Evolutionary conservation across 23 red algal species (phyloP), one percentile per base, ranked within the genome.

Genomic region (Cyanidioschyzon merolae): DNA sequence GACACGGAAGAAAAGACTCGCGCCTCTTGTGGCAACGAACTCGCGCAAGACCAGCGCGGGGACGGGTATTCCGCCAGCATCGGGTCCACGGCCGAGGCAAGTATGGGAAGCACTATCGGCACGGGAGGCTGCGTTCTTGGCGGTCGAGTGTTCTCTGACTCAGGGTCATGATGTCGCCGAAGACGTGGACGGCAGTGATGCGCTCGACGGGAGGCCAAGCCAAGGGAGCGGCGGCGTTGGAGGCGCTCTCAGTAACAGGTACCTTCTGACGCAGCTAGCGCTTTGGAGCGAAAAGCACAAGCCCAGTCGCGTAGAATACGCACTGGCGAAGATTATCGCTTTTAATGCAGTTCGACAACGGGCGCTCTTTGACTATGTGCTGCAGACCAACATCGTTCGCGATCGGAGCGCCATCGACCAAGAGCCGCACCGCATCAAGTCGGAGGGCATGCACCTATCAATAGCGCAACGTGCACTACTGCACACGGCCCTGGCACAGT

Each of bases 311-410:
- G 63, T 27, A 7, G 63, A 71, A 12, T 71, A 71, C 29, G 63
- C 63, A 27, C 32, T 71, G 29, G 63, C 63, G n/a, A 71, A 32
- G 29, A 71, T 35, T 27, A 71, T 35, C n/a, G 12, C 63, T 35
- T 71, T 35, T 25, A 25, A 71, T 35, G 63, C 63, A 7, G 63
- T 71, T 25, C 63, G 63, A 25, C 63, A 71, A 27, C 63, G 63
- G 29, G 7, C 7, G n/a, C 63, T 71, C n/a, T 71, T 71, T 27
- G 63, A 71, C 63, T 71, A 71, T 35, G 63, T 35, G n/a, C 63
- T 71, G 12, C 63, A 35, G 29, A 35, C 63, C n/a, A 71, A 32
- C 7, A 27, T 35, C 7, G 16, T 71, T 7, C 21, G 32, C 29
- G 63, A 71, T 15, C 63, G 21, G 12, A 27, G 30, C 12, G 63